A percentile compares a stretch with the other conserved stretches of the same genome.
These are phyloP conservation scores for Emmonsiellopsis sp. DNA, from an alignment of 2,329 filamentous ascomycete genomes.

Conservation along the genomic window DNA sequence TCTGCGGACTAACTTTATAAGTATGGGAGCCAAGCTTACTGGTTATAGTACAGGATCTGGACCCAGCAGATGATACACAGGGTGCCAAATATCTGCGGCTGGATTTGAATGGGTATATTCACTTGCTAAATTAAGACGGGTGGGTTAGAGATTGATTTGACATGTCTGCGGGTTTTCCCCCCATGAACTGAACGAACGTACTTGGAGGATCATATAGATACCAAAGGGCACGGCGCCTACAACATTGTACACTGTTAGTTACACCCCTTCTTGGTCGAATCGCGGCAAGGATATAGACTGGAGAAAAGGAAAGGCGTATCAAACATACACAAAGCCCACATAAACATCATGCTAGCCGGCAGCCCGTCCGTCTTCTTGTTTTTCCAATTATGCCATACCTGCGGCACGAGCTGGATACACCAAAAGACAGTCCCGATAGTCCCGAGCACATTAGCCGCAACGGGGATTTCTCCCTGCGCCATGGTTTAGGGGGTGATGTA, in stretches of 20 bases:
- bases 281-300: too few relatives aligned
- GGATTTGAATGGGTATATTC: conserved; percentile 46
- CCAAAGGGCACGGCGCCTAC: conserved; percentile 42
- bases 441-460: conserved; percentile 30
- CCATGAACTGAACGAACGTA: conserved; percentile 12
- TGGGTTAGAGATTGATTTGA: neutral
- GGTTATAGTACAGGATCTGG: conserved; percentile 44
- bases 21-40: conserved; percentile 24
- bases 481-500: neutral
- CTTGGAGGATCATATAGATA: conserved; percentile 44
- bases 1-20: neutral
- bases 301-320: neutral
- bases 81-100: conserved; percentile 45
- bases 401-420: conserved; percentile 31
- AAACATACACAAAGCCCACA: conserved; percentile 49
- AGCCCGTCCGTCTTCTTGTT: conserved; percentile 54
- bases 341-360: conserved; percentile 52
- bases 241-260: neutral
- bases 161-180: neutral
- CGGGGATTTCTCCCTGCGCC: conserved; percentile 19
- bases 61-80: conserved; percentile 44
- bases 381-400: conserved; percentile 55
- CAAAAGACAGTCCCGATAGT: conserved; percentile 34
- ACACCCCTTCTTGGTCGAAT: neutral
- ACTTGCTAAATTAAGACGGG: conserved; percentile 35